These are phyloP conservation scores for Tuctoria greenei DNA, from an alignment of 176 grass and related monocot genomes.

Conservation along the genomic window DNA sequence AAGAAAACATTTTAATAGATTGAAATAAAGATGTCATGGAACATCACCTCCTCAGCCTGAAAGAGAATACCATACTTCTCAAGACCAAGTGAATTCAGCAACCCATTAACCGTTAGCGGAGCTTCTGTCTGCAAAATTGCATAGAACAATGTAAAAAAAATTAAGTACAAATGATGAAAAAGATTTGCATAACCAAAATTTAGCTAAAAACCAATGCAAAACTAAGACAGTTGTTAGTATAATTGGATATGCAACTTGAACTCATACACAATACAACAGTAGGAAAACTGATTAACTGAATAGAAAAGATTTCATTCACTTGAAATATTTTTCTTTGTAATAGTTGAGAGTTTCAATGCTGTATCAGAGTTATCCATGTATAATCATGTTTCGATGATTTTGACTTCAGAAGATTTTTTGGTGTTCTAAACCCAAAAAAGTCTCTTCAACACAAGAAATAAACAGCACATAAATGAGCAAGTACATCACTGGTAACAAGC, in stretches of 20 bases:
- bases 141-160: constrained; percentile 32
- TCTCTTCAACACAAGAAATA: constrained; percentile 3
- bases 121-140: constrained; percentile 58
- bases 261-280: constrained; percentile 5
- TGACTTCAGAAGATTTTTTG: constrained; percentile 1
- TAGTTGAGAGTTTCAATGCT: no score
- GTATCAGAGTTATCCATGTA: neutral
- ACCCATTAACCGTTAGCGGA: constrained; percentile 55
- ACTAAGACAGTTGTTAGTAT: constrained; percentile 6
- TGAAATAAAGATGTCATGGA: constrained; percentile 13
- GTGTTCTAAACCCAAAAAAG: neutral
- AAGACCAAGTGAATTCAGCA: constrained; percentile 73
- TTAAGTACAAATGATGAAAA: neutral
- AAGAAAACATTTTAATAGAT: constrained; percentile 14
- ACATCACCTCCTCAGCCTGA: constrained; percentile 89
- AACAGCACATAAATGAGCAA: neutral
- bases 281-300: constrained; percentile 7
- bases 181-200: constrained; percentile 3
- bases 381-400: neutral
- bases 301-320: neutral
- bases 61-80: constrained; percentile 81
- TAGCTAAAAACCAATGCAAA: neutral
- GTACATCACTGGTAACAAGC: constrained; percentile 7
- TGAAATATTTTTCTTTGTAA: neutral
- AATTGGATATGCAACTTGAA: neutral